These are phyloP conservation scores for Cryptosporidium baileyi DNA, from an alignment of 169 alveolate species.

Conservation along the genomic window DNA sequence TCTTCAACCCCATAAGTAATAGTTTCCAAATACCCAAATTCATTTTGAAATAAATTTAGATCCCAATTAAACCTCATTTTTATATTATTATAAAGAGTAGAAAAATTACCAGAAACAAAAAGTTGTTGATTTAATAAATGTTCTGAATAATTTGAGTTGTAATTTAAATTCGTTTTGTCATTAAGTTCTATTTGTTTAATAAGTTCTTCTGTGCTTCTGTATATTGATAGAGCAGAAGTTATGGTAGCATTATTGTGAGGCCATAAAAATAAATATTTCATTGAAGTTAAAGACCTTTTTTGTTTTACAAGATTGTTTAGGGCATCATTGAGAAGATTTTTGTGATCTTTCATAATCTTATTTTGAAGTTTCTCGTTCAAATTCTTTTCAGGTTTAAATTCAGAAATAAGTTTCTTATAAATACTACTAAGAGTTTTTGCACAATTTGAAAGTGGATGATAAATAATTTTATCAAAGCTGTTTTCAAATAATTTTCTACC, in stretches of 20 bases:
- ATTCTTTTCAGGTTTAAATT: not conserved
- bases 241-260: conserved; percentile 50
- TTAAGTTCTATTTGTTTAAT: not conserved
- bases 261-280: conserved; percentile 42
- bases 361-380: not conserved
- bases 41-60: not conserved
- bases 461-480: not conserved
- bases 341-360: conserved; percentile 6
- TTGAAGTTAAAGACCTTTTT: conserved; percentile 11
- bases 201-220: conserved; percentile 21
- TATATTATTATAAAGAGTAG: conserved; percentile 7
- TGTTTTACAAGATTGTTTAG: not conserved
- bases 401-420: conserved; percentile 5
- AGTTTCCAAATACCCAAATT: conserved; percentile 34
- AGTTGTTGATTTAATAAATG: not conserved
- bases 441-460: conserved; percentile 38
- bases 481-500: not conserved
- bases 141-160: not conserved
- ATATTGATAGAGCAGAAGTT: conserved; percentile 43
- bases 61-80: conserved; percentile 54
- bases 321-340: conserved; percentile 1
- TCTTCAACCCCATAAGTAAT: not conserved
- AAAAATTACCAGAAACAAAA: not conserved
- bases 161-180: not conserved
- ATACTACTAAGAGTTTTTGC: conserved; percentile 10